Evolutionary conservation across 176 grass and related monocot species (phyloP), one percentile per base, ranked within the genome.

Genomic region (Miscanthus lutarioriparius): DNA sequence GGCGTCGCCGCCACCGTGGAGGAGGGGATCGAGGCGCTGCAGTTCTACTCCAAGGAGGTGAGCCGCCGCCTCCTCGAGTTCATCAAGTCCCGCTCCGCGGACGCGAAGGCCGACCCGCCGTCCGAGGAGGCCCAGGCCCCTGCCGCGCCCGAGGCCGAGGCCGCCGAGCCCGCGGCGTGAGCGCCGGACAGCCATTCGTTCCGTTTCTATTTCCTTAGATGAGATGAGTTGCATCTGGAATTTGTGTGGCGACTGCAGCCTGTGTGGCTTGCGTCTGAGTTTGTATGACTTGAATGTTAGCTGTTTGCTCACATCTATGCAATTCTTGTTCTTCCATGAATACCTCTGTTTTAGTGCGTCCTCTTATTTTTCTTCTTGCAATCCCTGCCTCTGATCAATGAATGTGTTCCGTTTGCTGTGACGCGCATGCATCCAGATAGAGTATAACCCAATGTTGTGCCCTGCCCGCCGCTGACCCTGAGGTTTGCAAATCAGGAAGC

Each of bases 11-110:
- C 54, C 4, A 89, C 92, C 64, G 83, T 92, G 33, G 90, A 94
- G 76, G 90, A 91, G 37, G 88, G 94, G 66, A 94, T 97, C 71
- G 86, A 92, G 77, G 87, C 79, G 69, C 86, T 94, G 66, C 92
- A 97, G 92, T 40, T 91, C 64, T 97, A 97, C 92, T 91, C 90
- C 88, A 94, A 91, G 94, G 92, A 94, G 86, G 88, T 97, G 35
- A 92, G 94, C 74, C 83, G 80, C 56, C 92, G 90, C 77, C 87
- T 94, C 86, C 80, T 94, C 68, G 90, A 87, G 49, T 92, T 90
- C 76, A 81, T 85, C 54, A 92, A 92, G 92, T 76, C 70, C 35
- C 80, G 83, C 77, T 72, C 91, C 19, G 83, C 89, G 26, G 77
- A 74, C 0, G 68, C 73, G n/a, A 74, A 82, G 48, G 44, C 74